Evolutionary conservation across 1,284 basidiomycete genomes (phyloP).

Genomic region (Boletus hoseneyae): DNA sequence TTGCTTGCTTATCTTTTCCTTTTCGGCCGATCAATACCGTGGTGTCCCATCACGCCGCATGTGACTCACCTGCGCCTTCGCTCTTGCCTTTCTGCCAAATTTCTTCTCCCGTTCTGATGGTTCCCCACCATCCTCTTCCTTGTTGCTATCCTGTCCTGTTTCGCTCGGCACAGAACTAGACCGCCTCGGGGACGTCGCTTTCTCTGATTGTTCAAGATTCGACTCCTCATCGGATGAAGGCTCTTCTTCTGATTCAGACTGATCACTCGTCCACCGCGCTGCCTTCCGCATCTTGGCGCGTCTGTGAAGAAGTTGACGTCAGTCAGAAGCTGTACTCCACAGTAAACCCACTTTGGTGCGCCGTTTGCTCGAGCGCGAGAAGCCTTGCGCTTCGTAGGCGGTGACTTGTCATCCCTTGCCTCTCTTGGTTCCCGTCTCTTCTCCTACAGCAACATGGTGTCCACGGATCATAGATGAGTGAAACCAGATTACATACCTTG

Average conservation of each 20-base stretch:
- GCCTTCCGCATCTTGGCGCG: conserved; percentile 32
- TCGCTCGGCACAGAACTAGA: conserved; percentile 28
- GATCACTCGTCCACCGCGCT: conserved; percentile 32
- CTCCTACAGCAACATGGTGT: conserved; percentile 22
- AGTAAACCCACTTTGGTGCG: conserved; percentile 37
- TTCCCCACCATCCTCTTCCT: conserved; percentile 31
- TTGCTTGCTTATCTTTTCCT: conserved; percentile 34
- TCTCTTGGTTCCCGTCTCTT: conserved; percentile 33
- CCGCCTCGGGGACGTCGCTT: conserved; percentile 27
- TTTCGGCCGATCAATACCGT: not conserved
- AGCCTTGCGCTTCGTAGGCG: conserved; percentile 42
- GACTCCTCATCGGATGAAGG: conserved; percentile 27
- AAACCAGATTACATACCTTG: conserved; percentile 20
- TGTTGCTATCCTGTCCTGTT: conserved; percentile 29
- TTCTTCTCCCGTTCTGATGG: conserved; percentile 31
- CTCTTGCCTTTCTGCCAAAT: conserved; percentile 41
- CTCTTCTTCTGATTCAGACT: conserved; percentile 37
- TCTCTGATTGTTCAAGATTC: conserved; percentile 28
- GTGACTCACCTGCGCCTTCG: conserved; percentile 41
- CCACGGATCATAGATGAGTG: not conserved
- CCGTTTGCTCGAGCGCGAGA: conserved; percentile 38
- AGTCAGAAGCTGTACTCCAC: conserved; percentile 4
- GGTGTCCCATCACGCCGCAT: not conserved
- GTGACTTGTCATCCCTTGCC: conserved; percentile 32
- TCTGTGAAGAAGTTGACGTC: conserved; percentile 25